phyloP scores from a whole-genome alignment of 1,284 basidiomycete genomes.

The Ceratobasidium sp. region DNA sequence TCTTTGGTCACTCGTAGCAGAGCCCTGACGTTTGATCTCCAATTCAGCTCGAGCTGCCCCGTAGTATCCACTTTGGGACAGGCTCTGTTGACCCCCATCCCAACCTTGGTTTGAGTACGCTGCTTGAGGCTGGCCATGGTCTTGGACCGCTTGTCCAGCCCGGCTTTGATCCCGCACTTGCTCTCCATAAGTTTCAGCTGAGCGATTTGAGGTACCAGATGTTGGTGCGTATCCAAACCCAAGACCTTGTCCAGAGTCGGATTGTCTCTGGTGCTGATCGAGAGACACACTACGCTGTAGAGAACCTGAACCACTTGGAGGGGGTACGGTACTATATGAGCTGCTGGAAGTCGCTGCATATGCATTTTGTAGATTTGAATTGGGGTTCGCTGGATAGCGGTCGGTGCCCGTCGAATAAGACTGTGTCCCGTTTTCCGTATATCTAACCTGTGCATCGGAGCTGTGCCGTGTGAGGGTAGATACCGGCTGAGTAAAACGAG shows the following conservation, averaged over 20 bases:
- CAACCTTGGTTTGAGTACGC: conserved; percentile 1
- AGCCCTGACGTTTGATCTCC: not conserved
- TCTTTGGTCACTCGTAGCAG: not conserved
- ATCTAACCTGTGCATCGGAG: conserved; percentile 20
- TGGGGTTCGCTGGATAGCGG: not conserved
- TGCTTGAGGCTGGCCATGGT: not conserved
- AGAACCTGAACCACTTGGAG: not conserved
- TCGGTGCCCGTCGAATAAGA: not conserved
- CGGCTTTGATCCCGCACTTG: not conserved
- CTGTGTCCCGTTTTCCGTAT: not conserved
- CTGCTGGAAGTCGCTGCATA: not conserved
- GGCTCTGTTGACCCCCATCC: not conserved
- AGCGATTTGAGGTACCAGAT: not conserved
- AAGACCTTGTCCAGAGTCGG: not conserved
- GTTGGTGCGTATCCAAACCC: not conserved
- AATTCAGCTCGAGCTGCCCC: not conserved
- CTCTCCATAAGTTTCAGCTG: not conserved
- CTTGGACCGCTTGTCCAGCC: not conserved
- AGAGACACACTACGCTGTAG: conserved; percentile 7
- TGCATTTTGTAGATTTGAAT: not conserved
- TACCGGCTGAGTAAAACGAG: conserved; percentile 28
- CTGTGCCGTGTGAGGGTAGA: conserved; percentile 25
- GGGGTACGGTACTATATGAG: not conserved
- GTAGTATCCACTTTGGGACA: not conserved
- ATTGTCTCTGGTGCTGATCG: not conserved